Evolutionary conservation across 768 basidiomycete genomes (phyloP).

Genomic region (Cystobasidium tubakii): DNA sequence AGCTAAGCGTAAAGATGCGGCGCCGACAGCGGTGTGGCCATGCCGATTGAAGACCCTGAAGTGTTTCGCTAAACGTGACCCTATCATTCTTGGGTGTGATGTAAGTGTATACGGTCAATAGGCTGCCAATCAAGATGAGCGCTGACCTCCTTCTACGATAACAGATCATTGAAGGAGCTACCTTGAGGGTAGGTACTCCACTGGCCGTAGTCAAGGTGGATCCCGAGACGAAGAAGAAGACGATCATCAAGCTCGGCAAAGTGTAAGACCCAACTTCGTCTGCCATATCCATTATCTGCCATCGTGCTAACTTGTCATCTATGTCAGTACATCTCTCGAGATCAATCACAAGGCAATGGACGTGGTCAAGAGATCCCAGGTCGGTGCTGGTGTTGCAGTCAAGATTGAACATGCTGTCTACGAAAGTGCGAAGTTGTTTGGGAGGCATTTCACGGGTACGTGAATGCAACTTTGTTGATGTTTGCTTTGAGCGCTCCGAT

Average conservation of each 20-base stretch:
- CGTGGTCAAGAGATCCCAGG: slow-evolving; percentile 84
- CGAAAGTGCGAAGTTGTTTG: slow-evolving; percentile 89
- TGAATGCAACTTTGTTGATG: neutral
- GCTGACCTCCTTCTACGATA: no score
- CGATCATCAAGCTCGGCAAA: slow-evolving; percentile 85
- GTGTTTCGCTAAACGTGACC: slow-evolving; percentile 93
- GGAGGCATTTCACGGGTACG: slow-evolving; percentile 71
- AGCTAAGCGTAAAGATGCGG: slow-evolving; percentile 84
- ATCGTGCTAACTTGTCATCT: slow-evolving; percentile 36
- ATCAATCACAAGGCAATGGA: slow-evolving; percentile 91
- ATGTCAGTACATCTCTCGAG: slow-evolving; percentile 77
- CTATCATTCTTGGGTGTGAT: slow-evolving; percentile 48
- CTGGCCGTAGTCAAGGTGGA: slow-evolving; percentile 92
- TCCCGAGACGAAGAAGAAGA: slow-evolving; percentile 76
- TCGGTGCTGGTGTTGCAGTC: slow-evolving; percentile 93
- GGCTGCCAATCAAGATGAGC: no score
- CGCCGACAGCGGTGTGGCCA: slow-evolving; percentile 94
- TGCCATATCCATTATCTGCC: neutral
- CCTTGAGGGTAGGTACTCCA: slow-evolving; percentile 83
- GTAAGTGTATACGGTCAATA: neutral
- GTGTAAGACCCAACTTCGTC: slow-evolving; percentile 59
- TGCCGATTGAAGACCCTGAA: slow-evolving; percentile 86
- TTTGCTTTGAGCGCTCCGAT: neutral
- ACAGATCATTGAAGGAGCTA: slow-evolving; percentile 76
- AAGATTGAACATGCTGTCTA: slow-evolving; percentile 98